Base-by-base conservation (phyloP, 1,139 yeast species). In the Saccharomyces hybrid region DNA sequence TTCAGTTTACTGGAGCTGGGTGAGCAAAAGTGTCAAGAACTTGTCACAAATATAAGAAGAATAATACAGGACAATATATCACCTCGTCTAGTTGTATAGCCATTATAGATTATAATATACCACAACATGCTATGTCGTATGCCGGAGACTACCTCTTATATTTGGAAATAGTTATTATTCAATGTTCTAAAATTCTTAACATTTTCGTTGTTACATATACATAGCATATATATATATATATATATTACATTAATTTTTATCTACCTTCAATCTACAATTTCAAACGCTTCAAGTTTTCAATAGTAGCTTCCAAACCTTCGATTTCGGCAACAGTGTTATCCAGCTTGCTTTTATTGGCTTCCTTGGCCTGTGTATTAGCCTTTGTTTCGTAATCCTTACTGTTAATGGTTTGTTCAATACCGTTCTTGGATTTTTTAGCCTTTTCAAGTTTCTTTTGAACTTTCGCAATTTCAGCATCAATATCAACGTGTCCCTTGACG, bases 401-500 rank as follows among this genome's bases (percentile, higher is more conserved):
- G 62, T 75, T 72, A 58, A 88, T 80, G 58, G 82, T 79, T 74
- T 84, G 84, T 63, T 80, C 79, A 54, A 84, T 74, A 57, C 75
- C 72, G 49, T 73, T 75, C 65, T 79, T 77, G 54, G 77, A 68
- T 63, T 76, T 78, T 59, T 72, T 70, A 46, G 79, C 75, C 72
- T 82, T 84, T 55, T 73, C 78, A 67, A 90, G 78, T 76, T 87
- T 90, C 79, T 82, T 83, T 65, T 78, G 72, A 49, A 91, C 95
- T 79, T 91, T 93, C 62, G 78, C 69, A 66, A 93, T 88, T 74
- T 93, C 98, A 52, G 87, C 85, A 65, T 90, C 97, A 65, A 91
- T 81, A 70, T 93, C 97, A 64, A 93, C 84, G 70, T 88, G 95
- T 54, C 98, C 98, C 78, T 89, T 89, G 57, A 93, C 97, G 70